Conservation (phyloP, 1,284 basidiomycete genomes). For the Ceratobasidium sp. region DNA sequence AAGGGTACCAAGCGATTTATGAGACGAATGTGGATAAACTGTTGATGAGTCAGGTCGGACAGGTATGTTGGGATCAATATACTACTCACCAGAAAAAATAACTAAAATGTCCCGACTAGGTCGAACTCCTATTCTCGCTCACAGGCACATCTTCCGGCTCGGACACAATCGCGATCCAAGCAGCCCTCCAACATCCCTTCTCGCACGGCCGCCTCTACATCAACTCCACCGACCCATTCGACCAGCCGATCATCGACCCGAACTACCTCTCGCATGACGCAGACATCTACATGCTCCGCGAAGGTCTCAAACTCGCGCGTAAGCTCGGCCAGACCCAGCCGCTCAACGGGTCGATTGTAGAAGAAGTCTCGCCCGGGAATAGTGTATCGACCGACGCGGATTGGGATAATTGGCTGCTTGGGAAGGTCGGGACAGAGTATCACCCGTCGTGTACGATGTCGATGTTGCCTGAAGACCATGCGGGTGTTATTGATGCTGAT, state of each 20-base stretch:
- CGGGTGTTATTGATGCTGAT: slow-evolving; percentile 76
- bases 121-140: slow-evolving; percentile 75
- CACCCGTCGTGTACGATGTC: slow-evolving; percentile 74
- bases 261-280: slow-evolving; percentile 69
- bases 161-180: slow-evolving; percentile 67
- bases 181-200: slow-evolving; percentile 76
- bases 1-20: slow-evolving; percentile 55
- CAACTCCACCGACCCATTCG: slow-evolving; percentile 69
- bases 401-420: slow-evolving; percentile 64
- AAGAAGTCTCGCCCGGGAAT: slow-evolving; percentile 63
- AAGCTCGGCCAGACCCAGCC: slow-evolving; percentile 62
- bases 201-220: slow-evolving; percentile 64
- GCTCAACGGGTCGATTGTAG: slow-evolving; percentile 57
- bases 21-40: slow-evolving; percentile 67
- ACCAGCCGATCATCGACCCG: slow-evolving; percentile 72
- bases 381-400: slow-evolving; percentile 62
- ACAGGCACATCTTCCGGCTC: slow-evolving; percentile 61
- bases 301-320: slow-evolving; percentile 70
- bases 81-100: background rate
- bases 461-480: slow-evolving; percentile 72
- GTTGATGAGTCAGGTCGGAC: slow-evolving; percentile 66
- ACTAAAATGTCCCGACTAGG: slow-evolving; percentile 61
- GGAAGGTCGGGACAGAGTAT: slow-evolving; percentile 55
- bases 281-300: slow-evolving; percentile 71
- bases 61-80: slow-evolving; percentile 54